Evolutionary conservation across 2,329 filamentous ascomycete species (phyloP).

Genomic region (Incumbomyces delicatus): DNA sequence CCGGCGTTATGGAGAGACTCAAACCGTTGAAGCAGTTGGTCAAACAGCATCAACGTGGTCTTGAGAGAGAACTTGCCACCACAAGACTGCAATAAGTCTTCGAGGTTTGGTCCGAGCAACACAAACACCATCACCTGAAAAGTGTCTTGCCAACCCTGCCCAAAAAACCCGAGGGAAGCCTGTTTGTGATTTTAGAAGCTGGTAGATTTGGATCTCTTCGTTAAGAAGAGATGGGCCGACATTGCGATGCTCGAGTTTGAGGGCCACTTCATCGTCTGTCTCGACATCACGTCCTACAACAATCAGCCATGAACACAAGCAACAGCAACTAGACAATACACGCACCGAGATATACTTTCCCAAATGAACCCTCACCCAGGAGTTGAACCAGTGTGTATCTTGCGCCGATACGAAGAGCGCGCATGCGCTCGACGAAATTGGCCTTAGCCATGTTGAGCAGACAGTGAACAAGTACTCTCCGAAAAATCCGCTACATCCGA

Average conservation of each 20-base stretch:
- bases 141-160: slow-evolving; percentile 12
- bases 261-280: slow-evolving; percentile 17
- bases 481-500: too few relatives aligned
- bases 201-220: slow-evolving; percentile 15
- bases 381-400: neutral
- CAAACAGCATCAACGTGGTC: slow-evolving; percentile 23
- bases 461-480: too few relatives aligned
- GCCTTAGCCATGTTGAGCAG: too few relatives aligned
- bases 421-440: slow-evolving; percentile 3
- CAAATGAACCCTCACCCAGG: neutral
- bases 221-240: slow-evolving; percentile 15
- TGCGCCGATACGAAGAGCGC: slow-evolving; percentile 1
- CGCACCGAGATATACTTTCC: slow-evolving; percentile 3
- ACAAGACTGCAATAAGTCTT: slow-evolving; percentile 24
- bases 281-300: slow-evolving; percentile 11
- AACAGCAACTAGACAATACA: too few relatives aligned
- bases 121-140: slow-evolving; percentile 17
- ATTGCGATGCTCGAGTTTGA: slow-evolving; percentile 18
- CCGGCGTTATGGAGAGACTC: slow-evolving; percentile 19
- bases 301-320: neutral
- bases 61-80: slow-evolving; percentile 23
- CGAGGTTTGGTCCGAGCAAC: slow-evolving; percentile 23
- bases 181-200: slow-evolving; percentile 12
- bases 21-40: slow-evolving; percentile 23
- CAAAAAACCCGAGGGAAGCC: slow-evolving; percentile 13